phyloP scores from a whole-genome alignment of 768 basidiomycete genomes.

The Agaricus sinodeliciosus region DNA sequence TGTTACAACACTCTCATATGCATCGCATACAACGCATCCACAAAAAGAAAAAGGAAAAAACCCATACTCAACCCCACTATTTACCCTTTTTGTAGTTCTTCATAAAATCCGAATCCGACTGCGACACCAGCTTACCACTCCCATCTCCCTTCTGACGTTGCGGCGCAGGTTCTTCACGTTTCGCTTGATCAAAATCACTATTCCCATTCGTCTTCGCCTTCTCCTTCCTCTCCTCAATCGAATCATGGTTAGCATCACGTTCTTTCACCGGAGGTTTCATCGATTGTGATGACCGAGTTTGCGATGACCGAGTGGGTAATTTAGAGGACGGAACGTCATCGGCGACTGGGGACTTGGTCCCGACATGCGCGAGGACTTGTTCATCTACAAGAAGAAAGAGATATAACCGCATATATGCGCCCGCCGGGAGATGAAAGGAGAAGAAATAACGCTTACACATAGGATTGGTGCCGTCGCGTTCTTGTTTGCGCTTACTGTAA shows the following conservation, averaged over 20 bases:
- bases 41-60: too few species aligned
- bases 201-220: slow-evolving; percentile 15
- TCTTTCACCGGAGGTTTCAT: slow-evolving; percentile 17
- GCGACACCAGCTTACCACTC: slow-evolving; percentile 22
- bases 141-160: slow-evolving; percentile 22
- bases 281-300: slow-evolving; percentile 1
- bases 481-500: slow-evolving; percentile 21
- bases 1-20: too few species aligned
- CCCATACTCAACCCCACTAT: background rate
- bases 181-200: slow-evolving; percentile 10
- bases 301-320: too few species aligned
- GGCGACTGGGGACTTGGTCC: slow-evolving; percentile 7
- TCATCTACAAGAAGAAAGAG: slow-evolving; percentile 19
- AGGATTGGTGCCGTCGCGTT: slow-evolving; percentile 21
- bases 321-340: background rate
- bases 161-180: slow-evolving; percentile 23
- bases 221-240: slow-evolving; percentile 18
- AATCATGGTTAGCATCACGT: slow-evolving; percentile 21
- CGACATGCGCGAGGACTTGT: slow-evolving; percentile 22
- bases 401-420: background rate
- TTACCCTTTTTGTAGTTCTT: slow-evolving; percentile 25
- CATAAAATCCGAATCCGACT: slow-evolving; percentile 25
- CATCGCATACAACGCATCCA: too few species aligned
- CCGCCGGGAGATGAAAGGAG: too few species aligned
- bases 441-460: slow-evolving; percentile 17